These are phyloP conservation scores for Dendrothele bispora DNA, from an alignment of 768 basidiomycete genomes.

Conservation along the genomic window DNA sequence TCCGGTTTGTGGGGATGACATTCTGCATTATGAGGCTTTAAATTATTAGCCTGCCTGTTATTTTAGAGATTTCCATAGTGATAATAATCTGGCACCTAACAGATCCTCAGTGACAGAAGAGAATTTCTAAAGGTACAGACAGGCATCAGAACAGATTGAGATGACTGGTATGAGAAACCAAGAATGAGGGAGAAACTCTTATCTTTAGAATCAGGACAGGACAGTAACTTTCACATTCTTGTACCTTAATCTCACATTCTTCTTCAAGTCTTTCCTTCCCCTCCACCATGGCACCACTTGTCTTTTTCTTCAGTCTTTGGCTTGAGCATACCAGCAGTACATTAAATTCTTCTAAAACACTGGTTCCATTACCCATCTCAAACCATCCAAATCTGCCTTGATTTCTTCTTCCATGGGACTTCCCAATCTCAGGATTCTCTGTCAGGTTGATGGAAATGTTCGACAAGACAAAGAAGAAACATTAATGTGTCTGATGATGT, in stretches of 20 bases:
- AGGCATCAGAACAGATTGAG: neutral
- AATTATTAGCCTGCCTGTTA: no score
- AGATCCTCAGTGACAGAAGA: no score
- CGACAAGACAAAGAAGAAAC: constrained; percentile 30
- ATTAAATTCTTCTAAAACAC: constrained; percentile 55
- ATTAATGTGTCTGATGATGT: constrained; percentile 55
- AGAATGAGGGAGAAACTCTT: constrained; percentile 12
- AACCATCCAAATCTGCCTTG: constrained; percentile 56
- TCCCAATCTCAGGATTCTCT: constrained; percentile 63
- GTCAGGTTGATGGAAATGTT: constrained; percentile 73
- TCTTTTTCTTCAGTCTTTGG: constrained; percentile 46
- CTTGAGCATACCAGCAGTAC: constrained; percentile 32
- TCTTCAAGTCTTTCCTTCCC: constrained; percentile 72
- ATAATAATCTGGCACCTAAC: no score
- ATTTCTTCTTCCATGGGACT: constrained; percentile 75
- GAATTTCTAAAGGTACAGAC: no score
- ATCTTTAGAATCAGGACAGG: constrained; percentile 34
- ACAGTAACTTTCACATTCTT: constrained; percentile 27
- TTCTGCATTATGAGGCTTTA: no score
- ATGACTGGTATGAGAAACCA: neutral
- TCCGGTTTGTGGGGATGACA: no score
- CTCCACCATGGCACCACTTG: constrained; percentile 83
- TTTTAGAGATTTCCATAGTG: no score
- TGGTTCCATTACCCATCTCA: constrained; percentile 42
- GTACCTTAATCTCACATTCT: constrained; percentile 48